Evolutionary conservation across 2,329 filamentous ascomycete genomes (phyloP), one percentile per base, ranked within the genome.

Genomic region (Eurotiales sp.): DNA sequence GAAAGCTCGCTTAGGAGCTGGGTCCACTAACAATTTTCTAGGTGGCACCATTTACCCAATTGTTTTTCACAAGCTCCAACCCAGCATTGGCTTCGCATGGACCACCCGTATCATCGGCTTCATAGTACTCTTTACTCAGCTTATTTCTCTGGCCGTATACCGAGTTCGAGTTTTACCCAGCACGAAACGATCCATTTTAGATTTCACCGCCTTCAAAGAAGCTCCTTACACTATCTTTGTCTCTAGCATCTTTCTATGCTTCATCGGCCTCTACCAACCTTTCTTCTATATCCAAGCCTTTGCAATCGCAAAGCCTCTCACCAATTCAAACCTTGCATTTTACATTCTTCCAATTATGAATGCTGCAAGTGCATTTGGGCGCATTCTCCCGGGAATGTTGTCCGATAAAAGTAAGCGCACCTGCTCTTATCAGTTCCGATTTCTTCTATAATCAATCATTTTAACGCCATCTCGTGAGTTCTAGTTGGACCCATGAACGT

Each of bases 41-140:
- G n/a, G 70, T 6, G 75, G 76, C 0, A 62, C 78, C 10, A 55
- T 79, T 1, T 76, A 73, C 53, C 73, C 76, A 0, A 61, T 70
- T 15, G 66, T 78, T 27, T 66, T 75, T 3, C 65, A 73, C 37
- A 62, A 68, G 29, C 56, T 77, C 8, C 57, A 47, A n/a, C 39
- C 37, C 6, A 17, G 22, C n/a, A 46, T 53, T 2, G 50, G 50
- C 0, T 53, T 40, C 39, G 21, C 46, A 3, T 50, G 45, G 51
- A 50, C 51, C 5, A 32, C 50, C 19, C 51, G 51, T 2, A 27
- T 14, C 3, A 27, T 53, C 12, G 51, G 51, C 3, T 49, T 53
- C n/a, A 37, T 53, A 2, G 42, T 53, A 12, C 32, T 53, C 23
- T 41, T n/a, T n/a, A 49, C 46, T 3, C 46, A 49, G 25, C 19